Evolutionary conservation across 371 early-diverging fungal species (phyloP).

Genomic region (Mycotypha africana): DNA sequence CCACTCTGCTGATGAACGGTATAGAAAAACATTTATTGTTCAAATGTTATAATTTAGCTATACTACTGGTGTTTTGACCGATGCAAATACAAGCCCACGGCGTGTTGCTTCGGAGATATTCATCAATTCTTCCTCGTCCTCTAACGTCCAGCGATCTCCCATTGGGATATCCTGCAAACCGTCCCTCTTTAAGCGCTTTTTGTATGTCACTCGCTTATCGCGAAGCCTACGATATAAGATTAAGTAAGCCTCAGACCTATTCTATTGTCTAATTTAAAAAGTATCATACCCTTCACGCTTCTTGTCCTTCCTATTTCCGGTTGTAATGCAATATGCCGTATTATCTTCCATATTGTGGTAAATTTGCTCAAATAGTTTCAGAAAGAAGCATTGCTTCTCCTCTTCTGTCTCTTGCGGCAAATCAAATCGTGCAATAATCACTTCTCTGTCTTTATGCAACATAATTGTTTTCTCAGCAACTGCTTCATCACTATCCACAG

Average conservation of each 20-base stretch:
- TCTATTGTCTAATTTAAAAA: not conserved
- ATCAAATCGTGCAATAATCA: slow-evolving; percentile 14
- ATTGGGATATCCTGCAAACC: slow-evolving; percentile 22
- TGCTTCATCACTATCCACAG: slow-evolving; percentile 10
- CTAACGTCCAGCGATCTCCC: slow-evolving; percentile 25
- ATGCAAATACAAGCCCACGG: slow-evolving; percentile 23
- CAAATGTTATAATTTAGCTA: no score
- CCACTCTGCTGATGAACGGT: no score
- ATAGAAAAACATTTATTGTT: not conserved
- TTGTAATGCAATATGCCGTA: slow-evolving; percentile 19
- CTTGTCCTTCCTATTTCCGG: slow-evolving; percentile 19
- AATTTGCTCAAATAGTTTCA: slow-evolving; percentile 7
- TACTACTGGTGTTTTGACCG: slow-evolving; percentile 10
- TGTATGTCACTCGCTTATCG: slow-evolving; percentile 19
- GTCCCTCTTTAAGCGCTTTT: slow-evolving; percentile 13
- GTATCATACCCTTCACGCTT: slow-evolving; percentile 13
- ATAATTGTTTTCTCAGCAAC: slow-evolving; percentile 15
- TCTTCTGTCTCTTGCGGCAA: slow-evolving; percentile 12
- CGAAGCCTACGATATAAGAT: slow-evolving; percentile 10
- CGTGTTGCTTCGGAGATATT: slow-evolving; percentile 14
- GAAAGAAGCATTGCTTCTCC: slow-evolving; percentile 2
- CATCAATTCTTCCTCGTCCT: slow-evolving; percentile 19
- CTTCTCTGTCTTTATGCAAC: slow-evolving; percentile 7
- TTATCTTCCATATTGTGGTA: slow-evolving; percentile 17
- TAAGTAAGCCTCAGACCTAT: not conserved